phyloP scores from a whole-genome alignment of 78 protist species.

The Creolimax fragrantissima region DNA sequence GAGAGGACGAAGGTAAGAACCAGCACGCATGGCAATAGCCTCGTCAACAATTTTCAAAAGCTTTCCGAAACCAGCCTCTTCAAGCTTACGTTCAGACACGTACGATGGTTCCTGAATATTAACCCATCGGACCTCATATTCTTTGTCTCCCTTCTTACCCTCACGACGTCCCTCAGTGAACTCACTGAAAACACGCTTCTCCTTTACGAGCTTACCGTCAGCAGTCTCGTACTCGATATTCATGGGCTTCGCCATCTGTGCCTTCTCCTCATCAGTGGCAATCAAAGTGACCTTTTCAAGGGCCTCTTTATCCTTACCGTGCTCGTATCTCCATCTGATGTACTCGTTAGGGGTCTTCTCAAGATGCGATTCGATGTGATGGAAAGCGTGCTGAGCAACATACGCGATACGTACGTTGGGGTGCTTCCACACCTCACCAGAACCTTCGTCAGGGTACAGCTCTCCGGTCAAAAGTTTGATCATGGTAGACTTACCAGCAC shows the following conservation, averaged over 20 bases:
- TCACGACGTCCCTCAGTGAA: slow-evolving; percentile 39
- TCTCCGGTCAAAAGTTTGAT: slow-evolving; percentile 38
- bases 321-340: slow-evolving; percentile 75
- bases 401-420: slow-evolving; percentile 40
- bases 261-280: slow-evolving; percentile 53
- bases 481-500: slow-evolving; percentile 64
- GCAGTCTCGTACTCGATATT: background rate
- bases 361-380: slow-evolving; percentile 48
- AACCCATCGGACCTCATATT: slow-evolving; percentile 31
- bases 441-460: slow-evolving; percentile 45
- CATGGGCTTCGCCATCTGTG: slow-evolving; percentile 11
- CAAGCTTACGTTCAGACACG: slow-evolving; percentile 13
- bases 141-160: background rate
- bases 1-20: slow-evolving; percentile 34
- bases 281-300: slow-evolving; percentile 56
- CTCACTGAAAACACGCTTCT: slow-evolving; percentile 27
- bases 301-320: slow-evolving; percentile 76
- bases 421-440: slow-evolving; percentile 54
- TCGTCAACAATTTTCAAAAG: slow-evolving; percentile 44
- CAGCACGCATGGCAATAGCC: slow-evolving; percentile 27
- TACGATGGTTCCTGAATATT: slow-evolving; percentile 13
- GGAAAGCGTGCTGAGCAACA: slow-evolving; percentile 59
- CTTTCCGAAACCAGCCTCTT: slow-evolving; percentile 23
- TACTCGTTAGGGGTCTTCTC: slow-evolving; percentile 41
- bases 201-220: slow-evolving; percentile 11